Evolutionary conservation across 352 stramenopile genomes (phyloP).

Genomic region (Pythium coloratum): DNA sequence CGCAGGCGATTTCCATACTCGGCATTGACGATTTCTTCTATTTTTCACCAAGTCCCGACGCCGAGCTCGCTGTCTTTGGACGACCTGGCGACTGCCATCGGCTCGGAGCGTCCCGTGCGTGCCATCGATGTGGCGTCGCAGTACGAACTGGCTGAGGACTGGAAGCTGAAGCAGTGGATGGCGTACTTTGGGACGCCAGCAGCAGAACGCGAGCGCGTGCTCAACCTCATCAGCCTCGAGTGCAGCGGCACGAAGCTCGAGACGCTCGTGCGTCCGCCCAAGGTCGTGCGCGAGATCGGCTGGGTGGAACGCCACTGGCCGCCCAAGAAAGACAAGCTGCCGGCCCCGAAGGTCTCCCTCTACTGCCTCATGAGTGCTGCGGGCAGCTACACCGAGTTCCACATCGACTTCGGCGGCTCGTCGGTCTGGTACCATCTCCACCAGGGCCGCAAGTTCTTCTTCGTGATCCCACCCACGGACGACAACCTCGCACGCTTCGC

Average conservation of each 20-base stretch:
- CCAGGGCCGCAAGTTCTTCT: constrained; percentile 40
- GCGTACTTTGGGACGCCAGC: constrained; percentile 31
- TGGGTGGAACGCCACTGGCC: constrained; percentile 47
- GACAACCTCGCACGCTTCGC: constrained; percentile 35
- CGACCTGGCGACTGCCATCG: constrained; percentile 31
- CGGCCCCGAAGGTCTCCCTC: constrained; percentile 30
- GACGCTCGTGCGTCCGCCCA: constrained; percentile 29
- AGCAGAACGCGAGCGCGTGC: constrained; percentile 22
- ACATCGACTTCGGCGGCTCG: constrained; percentile 46
- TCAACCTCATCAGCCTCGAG: constrained; percentile 45
- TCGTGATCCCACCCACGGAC: constrained; percentile 41
- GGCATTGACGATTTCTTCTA: constrained; percentile 6
- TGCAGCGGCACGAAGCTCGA: constrained; percentile 39
- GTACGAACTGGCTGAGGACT: constrained; percentile 34
- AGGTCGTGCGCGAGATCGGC: constrained; percentile 38
- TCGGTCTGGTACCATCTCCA: constrained; percentile 53
- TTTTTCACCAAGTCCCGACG: background rate
- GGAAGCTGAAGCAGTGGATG: constrained; percentile 40
- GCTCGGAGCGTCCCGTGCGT: constrained; percentile 29
- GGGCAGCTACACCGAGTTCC: constrained; percentile 46
- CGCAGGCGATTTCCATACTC: background rate
- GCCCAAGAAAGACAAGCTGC: constrained; percentile 7
- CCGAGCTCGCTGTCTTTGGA: constrained; percentile 19
- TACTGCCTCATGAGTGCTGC: constrained; percentile 48
- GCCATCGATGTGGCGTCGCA: constrained; percentile 39